Conservation (phyloP, 2,329 filamentous ascomycete species). For the Penicillium sp. region DNA sequence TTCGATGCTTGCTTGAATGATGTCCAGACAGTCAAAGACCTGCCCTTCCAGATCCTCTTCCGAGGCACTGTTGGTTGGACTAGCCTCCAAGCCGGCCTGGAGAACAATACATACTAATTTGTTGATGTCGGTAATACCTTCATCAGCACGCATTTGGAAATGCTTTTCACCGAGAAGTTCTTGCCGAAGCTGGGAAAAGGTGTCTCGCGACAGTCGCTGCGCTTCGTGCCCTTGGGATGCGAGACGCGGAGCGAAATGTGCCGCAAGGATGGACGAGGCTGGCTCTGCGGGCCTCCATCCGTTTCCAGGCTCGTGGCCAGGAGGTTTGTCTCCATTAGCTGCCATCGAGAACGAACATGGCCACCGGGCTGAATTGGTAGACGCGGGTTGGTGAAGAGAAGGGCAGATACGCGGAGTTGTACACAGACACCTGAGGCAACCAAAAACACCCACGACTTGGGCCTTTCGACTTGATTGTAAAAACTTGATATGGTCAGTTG, state of each 20-base stretch:
- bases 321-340: constrained; percentile 20
- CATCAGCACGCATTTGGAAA: constrained; percentile 52
- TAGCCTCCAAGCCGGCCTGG: constrained; percentile 68
- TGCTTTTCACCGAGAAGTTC: constrained; percentile 54
- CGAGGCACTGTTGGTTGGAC: constrained; percentile 62
- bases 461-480: background rate
- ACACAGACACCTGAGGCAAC: constrained; percentile 23
- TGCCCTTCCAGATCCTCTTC: constrained; percentile 41
- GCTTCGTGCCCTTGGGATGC: constrained; percentile 62
- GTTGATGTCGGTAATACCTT: constrained; percentile 73
- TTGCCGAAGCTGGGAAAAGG: constrained; percentile 72
- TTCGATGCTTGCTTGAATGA: constrained; percentile 70
- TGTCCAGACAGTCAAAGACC: constrained; percentile 68
- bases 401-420: constrained; percentile 12
- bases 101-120: constrained; percentile 82
- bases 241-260: constrained; percentile 80
- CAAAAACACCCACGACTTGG: background rate
- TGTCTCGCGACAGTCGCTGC: constrained; percentile 65
- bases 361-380: constrained; percentile 1
- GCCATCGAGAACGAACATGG: constrained; percentile 26
- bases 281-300: constrained; percentile 29
- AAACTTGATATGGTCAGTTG: background rate
- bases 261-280: constrained; percentile 76
- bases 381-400: background rate
- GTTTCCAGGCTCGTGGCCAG: constrained; percentile 17